Evolutionary conservation across 768 basidiomycete species (phyloP), one percentile per base, ranked within the genome.

Genomic region (Pluteus cervinus): DNA sequence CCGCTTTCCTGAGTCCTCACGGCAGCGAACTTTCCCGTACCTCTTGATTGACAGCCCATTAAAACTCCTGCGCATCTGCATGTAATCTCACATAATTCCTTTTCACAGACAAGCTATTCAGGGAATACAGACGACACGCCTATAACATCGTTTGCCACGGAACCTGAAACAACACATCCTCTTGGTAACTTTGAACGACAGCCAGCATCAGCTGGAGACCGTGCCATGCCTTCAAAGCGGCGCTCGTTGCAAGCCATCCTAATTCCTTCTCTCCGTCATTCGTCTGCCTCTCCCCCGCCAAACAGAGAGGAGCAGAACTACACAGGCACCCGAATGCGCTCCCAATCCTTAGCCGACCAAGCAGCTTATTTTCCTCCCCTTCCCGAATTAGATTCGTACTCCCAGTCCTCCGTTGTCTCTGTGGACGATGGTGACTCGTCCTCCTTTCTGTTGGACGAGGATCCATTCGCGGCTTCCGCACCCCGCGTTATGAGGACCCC

Each of bases 401-500:
- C 22, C 29, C 18, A 16, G 26, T 14, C 14, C 39, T 6, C 24
- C 12, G 2, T 7, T 33, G 8, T 16, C 39, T n/a, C 4, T 24
- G 4, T 4, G n/a, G 16, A 18, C 32, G 11, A 21, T 21, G 10
- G 34, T 35, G 22, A 35, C 35, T 22, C 25, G 29, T 7, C 17
- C 40, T 4, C 26, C 40, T 41, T 41, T 22, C 40, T 41, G 8
- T 29, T 41, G 15, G 40, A 41, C 23, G 40, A 36, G 9, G 40
- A 41, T 20, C 40, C 41, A 16, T 29, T 33, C 37, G 39, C 37
- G 29, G 7, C 34, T 8, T 23, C 33, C 18, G 18, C 40, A n/a
- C n/a, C n/a, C 0, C 17, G 23, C 4, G 22, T 41, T 43, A 29
- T 33, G 52, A 48, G 32, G 57, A 57, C 29, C 34, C 45, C 29